A percentile compares a stretch with the other conserved stretches of the same genome.
Conservation (phyloP, 176 grass and related monocot genomes). For the Eleusine coracana region DNA sequence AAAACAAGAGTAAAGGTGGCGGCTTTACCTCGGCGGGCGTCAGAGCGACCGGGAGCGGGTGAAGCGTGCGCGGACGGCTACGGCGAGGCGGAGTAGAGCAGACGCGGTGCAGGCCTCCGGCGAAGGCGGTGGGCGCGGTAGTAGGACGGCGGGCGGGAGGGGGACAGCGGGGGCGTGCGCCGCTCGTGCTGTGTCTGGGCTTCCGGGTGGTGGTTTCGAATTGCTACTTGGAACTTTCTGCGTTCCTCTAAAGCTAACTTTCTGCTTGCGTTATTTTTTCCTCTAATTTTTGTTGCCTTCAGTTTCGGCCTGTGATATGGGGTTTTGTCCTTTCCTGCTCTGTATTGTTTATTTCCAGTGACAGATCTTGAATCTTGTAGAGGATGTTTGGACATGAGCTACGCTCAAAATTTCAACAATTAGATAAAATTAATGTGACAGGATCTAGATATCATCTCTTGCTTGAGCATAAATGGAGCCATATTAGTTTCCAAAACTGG, state of each 20-base stretch:
- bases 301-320: neutral
- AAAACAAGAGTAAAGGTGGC: slow-evolving; percentile 28
- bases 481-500: too few species aligned
- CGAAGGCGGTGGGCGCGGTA: neutral
- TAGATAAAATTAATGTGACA: too few species aligned
- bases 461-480: too few species aligned
- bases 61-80: neutral
- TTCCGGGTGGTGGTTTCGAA: slow-evolving; percentile 29
- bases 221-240: slow-evolving; percentile 22
- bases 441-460: too few species aligned
- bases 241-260: slow-evolving; percentile 29
- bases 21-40: slow-evolving; percentile 29
- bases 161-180: slow-evolving; percentile 26
- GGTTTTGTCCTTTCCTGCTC: neutral
- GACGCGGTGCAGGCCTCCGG: neutral
- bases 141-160: neutral
- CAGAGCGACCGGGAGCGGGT: neutral
- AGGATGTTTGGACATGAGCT: neutral
- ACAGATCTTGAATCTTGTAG: neutral
- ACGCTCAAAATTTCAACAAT: neutral
- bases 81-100: neutral
- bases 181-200: slow-evolving; percentile 34
- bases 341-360: neutral
- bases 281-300: neutral
- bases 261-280: neutral